A percentile compares a stretch with the other conserved stretches of the same genome.
These are phyloP conservation scores for Metarhizium sp. DNA, from an alignment of 2,329 filamentous ascomycete species.

Conservation along the genomic window DNA sequence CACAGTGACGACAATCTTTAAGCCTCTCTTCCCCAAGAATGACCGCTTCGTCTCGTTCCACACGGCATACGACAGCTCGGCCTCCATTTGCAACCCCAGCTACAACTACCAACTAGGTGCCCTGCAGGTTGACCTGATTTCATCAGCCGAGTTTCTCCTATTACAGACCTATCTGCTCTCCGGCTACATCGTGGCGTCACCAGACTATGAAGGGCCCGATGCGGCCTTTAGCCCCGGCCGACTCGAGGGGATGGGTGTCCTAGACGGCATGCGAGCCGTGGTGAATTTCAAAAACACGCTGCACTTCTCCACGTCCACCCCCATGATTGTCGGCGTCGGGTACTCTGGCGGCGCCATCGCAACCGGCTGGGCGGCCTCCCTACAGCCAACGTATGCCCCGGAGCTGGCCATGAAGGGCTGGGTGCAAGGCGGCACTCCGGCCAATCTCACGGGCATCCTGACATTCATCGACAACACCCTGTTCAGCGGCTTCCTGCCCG, in stretches of 20 bases:
- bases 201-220: constrained; percentile 35
- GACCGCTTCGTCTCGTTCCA: constrained; percentile 30
- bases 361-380: constrained; percentile 13
- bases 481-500: neutral
- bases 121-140: constrained; percentile 23
- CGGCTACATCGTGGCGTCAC: constrained; percentile 38
- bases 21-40: constrained; percentile 20
- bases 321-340: constrained; percentile 33
- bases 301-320: constrained; percentile 15
- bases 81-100: constrained; percentile 22
- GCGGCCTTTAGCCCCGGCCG: constrained; percentile 32
- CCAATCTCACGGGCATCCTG: neutral
- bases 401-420: constrained; percentile 15
- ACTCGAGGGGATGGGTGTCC: constrained; percentile 29
- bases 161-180: constrained; percentile 20
- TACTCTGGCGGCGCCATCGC: constrained; percentile 17
- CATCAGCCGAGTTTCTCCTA: constrained; percentile 13
- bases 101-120: constrained; percentile 13
- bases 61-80: constrained; percentile 28
- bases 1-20: constrained; percentile 27
- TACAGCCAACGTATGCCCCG: constrained; percentile 16
- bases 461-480: neutral
- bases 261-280: constrained; percentile 32
- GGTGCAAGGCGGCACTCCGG: constrained; percentile 12
- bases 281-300: constrained; percentile 13